phyloP scores from a whole-genome alignment of 352 stramenopile genomes.

The Phytopythium kandeliae region DNA sequence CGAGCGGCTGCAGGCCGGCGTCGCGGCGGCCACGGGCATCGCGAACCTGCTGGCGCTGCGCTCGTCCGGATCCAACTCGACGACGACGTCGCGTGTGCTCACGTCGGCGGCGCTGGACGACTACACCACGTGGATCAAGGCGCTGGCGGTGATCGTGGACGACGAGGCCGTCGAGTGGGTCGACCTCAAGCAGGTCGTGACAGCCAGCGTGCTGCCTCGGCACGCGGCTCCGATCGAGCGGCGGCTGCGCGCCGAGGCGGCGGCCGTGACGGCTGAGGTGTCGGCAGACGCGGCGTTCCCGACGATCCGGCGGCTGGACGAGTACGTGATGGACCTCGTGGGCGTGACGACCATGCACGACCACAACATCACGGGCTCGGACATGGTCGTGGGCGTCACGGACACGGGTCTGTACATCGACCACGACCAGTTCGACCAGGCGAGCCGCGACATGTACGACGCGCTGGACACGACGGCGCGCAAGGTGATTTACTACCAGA shows the following conservation, averaged over 20 bases:
- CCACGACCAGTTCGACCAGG: constrained; percentile 80
- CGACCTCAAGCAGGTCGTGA: constrained; percentile 46
- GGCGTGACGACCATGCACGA: constrained; percentile 52
- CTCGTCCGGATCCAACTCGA: constrained; percentile 37
- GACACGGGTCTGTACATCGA: constrained; percentile 75
- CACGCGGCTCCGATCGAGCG: constrained; percentile 27
- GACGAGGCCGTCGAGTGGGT: constrained; percentile 59
- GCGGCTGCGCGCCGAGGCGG: constrained; percentile 6
- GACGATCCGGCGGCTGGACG: constrained; percentile 42
- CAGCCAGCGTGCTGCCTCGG: constrained; percentile 26
- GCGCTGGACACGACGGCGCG: constrained; percentile 32
- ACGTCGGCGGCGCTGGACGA: constrained; percentile 38
- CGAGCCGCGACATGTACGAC: constrained; percentile 39
- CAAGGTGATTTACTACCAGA: constrained; percentile 80
- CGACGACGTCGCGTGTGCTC: constrained; percentile 32
- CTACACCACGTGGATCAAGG: constrained; percentile 51
- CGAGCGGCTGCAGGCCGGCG: constrained; percentile 26
- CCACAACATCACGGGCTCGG: constrained; percentile 57
- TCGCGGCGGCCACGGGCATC: constrained; percentile 37
- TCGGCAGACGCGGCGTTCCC: not conserved
- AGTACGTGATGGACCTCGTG: constrained; percentile 51
- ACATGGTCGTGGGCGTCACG: constrained; percentile 74
- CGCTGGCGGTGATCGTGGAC: constrained; percentile 41
- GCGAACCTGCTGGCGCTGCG: constrained; percentile 34
- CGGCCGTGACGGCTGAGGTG: too few relatives aligned